Conservation (phyloP, 371 early-diverging fungal species). For the Rhizopus arrhizus region DNA sequence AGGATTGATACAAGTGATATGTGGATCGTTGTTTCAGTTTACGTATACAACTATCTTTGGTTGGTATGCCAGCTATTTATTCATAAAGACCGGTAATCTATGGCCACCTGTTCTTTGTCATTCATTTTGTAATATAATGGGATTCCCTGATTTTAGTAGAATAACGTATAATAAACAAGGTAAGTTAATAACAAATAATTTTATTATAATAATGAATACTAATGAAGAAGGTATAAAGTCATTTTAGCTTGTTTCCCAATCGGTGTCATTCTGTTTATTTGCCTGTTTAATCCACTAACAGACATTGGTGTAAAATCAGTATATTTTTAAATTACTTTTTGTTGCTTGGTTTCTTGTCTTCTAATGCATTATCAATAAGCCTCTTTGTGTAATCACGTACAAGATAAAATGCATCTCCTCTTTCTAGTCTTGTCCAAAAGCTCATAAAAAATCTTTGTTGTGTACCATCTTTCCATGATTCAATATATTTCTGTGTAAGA, state of each 20-base stretch:
- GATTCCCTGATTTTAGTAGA: constrained; percentile 57
- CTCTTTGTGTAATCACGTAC: constrained; percentile 36
- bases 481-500: constrained; percentile 26
- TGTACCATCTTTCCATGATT: constrained; percentile 42
- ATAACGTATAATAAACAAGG: constrained; percentile 28
- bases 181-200: constrained; percentile 12
- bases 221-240: constrained; percentile 7
- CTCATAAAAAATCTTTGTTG: constrained; percentile 40
- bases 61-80: constrained; percentile 64
- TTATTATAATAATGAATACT: not conserved
- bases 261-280: constrained; percentile 21
- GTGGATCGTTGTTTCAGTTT: constrained; percentile 58
- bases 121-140: constrained; percentile 70
- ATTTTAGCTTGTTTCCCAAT: constrained; percentile 22
- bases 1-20: constrained; percentile 42
- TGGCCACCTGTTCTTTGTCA: constrained; percentile 52
- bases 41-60: constrained; percentile 72
- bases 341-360: constrained; percentile 33
- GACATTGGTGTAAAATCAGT: constrained; percentile 14
- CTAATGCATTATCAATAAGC: constrained; percentile 28
- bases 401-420: constrained; percentile 45
- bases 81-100: constrained; percentile 54
- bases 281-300: constrained; percentile 9
- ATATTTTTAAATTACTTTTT: constrained; percentile 27
- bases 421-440: constrained; percentile 34